These are phyloP conservation scores for Naganishia randhawae DNA, from an alignment of 768 basidiomycete species.

Conservation along the genomic window DNA sequence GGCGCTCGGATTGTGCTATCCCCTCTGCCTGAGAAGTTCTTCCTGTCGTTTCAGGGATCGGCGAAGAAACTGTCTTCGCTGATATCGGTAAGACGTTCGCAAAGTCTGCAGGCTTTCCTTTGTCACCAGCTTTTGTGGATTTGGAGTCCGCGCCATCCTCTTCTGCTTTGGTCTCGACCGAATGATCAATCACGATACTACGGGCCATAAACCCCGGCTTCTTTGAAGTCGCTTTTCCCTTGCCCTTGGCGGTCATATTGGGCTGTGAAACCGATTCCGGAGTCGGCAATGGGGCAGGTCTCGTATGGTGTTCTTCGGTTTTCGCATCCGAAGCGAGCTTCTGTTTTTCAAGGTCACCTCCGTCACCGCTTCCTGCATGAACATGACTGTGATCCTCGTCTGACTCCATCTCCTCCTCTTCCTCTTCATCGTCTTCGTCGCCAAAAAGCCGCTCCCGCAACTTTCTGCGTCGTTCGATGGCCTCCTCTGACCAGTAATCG, in stretches of 20 bases:
- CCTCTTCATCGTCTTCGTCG: slow-evolving; percentile 33
- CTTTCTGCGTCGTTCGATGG: slow-evolving; percentile 16
- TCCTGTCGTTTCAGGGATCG: background rate
- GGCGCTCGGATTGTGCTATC: background rate
- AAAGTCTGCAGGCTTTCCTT: background rate
- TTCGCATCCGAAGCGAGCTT: background rate
- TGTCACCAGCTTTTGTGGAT: background rate
- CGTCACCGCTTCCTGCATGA: background rate
- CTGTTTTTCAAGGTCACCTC: background rate
- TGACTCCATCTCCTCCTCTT: slow-evolving; percentile 32
- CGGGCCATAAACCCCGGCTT: slow-evolving; percentile 19
- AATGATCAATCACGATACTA: slow-evolving; percentile 9
- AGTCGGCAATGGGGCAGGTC: background rate
- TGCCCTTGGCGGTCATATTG: background rate
- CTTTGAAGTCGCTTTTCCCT: background rate
- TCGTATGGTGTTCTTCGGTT: background rate
- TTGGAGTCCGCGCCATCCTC: background rate
- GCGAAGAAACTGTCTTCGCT: background rate
- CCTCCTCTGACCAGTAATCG: slow-evolving; percentile 29
- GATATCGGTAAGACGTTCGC: background rate
- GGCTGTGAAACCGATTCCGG: slow-evolving; percentile 4
- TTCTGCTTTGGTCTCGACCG: background rate
- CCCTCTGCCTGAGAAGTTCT: background rate
- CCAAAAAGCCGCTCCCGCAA: slow-evolving; percentile 27
- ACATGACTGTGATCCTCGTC: background rate